Evolutionary conservation across 805 yeast species (phyloP), one percentile per base, ranked within the genome.

Genomic region (Yamadazyma insecticola): DNA sequence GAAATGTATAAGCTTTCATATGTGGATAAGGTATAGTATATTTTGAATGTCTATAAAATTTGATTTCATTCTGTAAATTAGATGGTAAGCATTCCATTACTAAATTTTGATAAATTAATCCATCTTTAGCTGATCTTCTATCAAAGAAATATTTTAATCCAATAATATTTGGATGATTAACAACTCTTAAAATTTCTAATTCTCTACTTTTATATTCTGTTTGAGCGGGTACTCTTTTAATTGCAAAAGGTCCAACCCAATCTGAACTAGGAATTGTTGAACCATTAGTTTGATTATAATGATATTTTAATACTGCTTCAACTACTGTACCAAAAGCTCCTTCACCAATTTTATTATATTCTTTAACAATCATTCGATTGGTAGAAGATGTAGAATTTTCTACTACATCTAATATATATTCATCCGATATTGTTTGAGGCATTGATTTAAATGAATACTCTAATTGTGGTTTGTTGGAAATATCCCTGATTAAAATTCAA

Each of bases 71-170:
- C 51, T 83, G 92, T 41, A 84, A 66, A 34, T 85, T 84, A 25
- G 80, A 80, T n/a, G 92, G 92, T 34, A 84, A 63, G 44, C 89
- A 81, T 57, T 84, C 94, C 94, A 84, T 84, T 18, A 86, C 92
- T 46, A 84, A 63, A 62, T 83, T 85, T 51, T 81, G 90, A 52
- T 81, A 84, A 16, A 83, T 52, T 47, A 77, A 75, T 41, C 74
- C 73, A 51, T 82, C 90, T 27, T 33, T 35, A 6, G 75, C 68
- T 39, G 79, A 72, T 25, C 74, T 70, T 50, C 79, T 80, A 41
- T 82, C 83, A 58, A 80, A 84, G 52, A 76, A 84, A 51, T 67
- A 83, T 44, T 78, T 74, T 45, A 84, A 64, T 22, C 72, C 65
- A 22, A 84, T 85, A 29, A 84, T 78, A 51, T 84, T 84, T 22